Percentiles rank a stretch among this genome's conserved stretches.
phyloP scores from a whole-genome alignment of 1,284 basidiomycete species.

The Mycosarcoma maydis region DNA sequence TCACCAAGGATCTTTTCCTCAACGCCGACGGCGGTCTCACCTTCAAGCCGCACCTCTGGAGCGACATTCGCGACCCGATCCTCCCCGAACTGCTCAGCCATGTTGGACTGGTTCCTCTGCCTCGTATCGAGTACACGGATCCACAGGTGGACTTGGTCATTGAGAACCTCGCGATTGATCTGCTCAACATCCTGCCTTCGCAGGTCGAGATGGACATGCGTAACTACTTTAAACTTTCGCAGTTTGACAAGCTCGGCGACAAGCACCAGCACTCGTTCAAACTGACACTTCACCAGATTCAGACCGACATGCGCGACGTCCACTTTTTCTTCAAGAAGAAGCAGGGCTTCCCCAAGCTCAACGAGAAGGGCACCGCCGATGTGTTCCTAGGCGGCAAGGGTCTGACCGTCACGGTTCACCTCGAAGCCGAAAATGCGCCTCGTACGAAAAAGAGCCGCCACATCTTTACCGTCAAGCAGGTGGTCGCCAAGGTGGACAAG shows the following conservation, averaged over 20 bases:
- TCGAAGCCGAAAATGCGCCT: slow-evolving; percentile 73
- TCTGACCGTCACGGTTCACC: slow-evolving; percentile 71
- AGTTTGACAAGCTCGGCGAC: slow-evolving; percentile 53
- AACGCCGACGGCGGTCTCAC: slow-evolving; percentile 70
- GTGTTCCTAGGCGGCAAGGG: slow-evolving; percentile 85
- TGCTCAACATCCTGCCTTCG: slow-evolving; percentile 73
- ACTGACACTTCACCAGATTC: slow-evolving; percentile 76
- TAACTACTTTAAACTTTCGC: slow-evolving; percentile 80
- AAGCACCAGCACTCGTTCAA: slow-evolving; percentile 59
- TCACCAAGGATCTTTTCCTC: slow-evolving; percentile 84
- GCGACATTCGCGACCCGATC: slow-evolving; percentile 82
- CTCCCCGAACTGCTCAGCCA: slow-evolving; percentile 79
- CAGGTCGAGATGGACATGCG: slow-evolving; percentile 81
- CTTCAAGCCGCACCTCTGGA: slow-evolving; percentile 88
- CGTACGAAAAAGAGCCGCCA: slow-evolving; percentile 65
- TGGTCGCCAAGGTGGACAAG: slow-evolving; percentile 81
- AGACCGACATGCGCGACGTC: slow-evolving; percentile 92
- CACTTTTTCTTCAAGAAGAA: slow-evolving; percentile 75
- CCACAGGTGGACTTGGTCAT: slow-evolving; percentile 75
- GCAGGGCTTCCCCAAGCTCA: slow-evolving; percentile 79
- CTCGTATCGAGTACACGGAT: slow-evolving; percentile 63
- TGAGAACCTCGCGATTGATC: slow-evolving; percentile 89
- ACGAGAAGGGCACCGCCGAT: slow-evolving; percentile 90
- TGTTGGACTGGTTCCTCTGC: slow-evolving; percentile 83
- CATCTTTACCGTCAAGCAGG: slow-evolving; percentile 81